phyloP scores from a whole-genome alignment of 2,329 filamentous ascomycete species.

The Ceratocystis papillata region DNA sequence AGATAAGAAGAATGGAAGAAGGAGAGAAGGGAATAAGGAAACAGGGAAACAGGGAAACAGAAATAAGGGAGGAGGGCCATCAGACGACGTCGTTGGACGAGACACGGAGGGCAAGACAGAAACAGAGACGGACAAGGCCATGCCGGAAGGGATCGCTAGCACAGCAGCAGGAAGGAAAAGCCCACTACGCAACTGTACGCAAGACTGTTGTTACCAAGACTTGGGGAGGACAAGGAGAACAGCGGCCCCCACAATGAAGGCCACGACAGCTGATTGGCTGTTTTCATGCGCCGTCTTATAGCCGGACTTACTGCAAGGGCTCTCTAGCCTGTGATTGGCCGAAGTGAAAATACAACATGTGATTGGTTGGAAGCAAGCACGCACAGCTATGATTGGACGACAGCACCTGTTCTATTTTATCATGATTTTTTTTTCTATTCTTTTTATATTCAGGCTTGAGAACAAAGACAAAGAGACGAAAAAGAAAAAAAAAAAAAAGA shows the following conservation, averaged over 20 bases:
- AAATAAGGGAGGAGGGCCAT: not conserved
- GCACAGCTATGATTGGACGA: not conserved
- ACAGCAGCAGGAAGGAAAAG: not conserved
- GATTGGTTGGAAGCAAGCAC: not conserved
- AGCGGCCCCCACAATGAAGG: not conserved
- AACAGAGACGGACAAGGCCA: conserved; percentile 2
- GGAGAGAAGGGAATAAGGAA: not conserved
- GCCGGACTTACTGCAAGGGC: not conserved
- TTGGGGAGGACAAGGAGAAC: not conserved
- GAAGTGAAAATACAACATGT: not conserved
- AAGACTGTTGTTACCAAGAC: not conserved
- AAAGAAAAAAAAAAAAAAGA: not conserved
- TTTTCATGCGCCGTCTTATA: not conserved
- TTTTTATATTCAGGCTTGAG: not conserved
- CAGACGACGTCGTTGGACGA: not conserved
- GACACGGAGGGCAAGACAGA: conserved; percentile 8
- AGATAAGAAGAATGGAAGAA: not conserved
- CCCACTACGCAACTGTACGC: not conserved
- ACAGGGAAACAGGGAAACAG: not conserved
- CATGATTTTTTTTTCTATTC: not conserved
- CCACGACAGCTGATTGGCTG: not conserved
- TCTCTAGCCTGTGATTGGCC: not conserved
- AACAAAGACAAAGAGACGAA: not conserved
- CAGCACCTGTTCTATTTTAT: not conserved
- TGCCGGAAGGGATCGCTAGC: conserved; percentile 3